These are phyloP conservation scores for Colletotrichum paranaense DNA, from an alignment of 2,329 filamentous ascomycete species.

Conservation along the genomic window DNA sequence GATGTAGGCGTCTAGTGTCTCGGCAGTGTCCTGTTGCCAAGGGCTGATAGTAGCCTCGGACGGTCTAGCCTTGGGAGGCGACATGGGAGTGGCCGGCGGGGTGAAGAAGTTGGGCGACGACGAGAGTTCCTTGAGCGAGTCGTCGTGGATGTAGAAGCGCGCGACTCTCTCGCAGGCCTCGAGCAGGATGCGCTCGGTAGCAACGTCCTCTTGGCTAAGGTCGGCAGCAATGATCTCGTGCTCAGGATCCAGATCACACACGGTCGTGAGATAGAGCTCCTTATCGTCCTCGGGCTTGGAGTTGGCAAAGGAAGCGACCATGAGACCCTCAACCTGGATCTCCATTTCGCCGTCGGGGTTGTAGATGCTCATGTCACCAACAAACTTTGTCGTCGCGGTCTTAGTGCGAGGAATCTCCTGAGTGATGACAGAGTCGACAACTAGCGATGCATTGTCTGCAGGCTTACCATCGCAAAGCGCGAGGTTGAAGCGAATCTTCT, in stretches of 20 bases:
- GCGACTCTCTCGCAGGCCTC: constrained; percentile 51
- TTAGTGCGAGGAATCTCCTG: constrained; percentile 39
- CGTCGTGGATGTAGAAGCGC: constrained; percentile 42
- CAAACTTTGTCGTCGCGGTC: constrained; percentile 43
- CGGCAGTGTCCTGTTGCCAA: constrained; percentile 40
- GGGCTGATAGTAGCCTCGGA: constrained; percentile 2
- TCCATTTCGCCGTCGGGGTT: constrained; percentile 45
- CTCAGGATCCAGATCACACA: constrained; percentile 53
- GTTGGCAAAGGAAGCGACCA: constrained; percentile 45
- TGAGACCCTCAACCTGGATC: constrained; percentile 47
- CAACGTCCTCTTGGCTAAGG: not conserved
- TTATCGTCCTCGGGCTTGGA: constrained; percentile 45
- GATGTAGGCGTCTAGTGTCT: constrained; percentile 45
- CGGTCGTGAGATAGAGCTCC: constrained; percentile 49
- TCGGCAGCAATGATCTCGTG: constrained; percentile 46
- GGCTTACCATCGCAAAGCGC: constrained; percentile 19
- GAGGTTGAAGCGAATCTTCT: constrained; percentile 35
- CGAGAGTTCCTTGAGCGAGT: constrained; percentile 22
- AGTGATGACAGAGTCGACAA: constrained; percentile 47
- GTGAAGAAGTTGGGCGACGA: constrained; percentile 26
- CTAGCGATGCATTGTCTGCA: constrained; percentile 34
- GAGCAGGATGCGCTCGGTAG: constrained; percentile 40
- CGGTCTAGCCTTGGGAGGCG: not conserved
- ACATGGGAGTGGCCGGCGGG: constrained; percentile 17
- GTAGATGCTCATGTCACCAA: constrained; percentile 50